Evolutionary conservation across 257 asterid species (phyloP), one percentile per base, ranked within the genome.

Genomic region (Voacanga thouarsii): DNA sequence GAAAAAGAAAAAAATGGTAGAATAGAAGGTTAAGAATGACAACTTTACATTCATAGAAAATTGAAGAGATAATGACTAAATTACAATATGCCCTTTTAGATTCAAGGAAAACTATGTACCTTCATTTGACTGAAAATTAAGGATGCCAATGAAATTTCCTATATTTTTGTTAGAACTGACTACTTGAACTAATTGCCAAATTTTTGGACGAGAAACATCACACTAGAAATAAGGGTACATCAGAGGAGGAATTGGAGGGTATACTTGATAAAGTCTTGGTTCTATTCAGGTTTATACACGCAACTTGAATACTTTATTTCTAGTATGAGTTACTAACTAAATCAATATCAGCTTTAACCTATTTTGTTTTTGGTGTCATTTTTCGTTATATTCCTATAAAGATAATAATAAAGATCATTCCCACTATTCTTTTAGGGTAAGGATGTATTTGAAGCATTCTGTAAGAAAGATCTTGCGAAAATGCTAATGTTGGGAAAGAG

Each of bases 231-330:
- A 93, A 96, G 89, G 99, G 99, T 80, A 90, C 97, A 60, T 96
- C 99, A 65, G 98, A 96, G 90, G 99, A 96, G 90, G 99, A 93
- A 83, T 84, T 96, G 89, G 99, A 96, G 92, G 94, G 96, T 37
- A 96, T 96, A 76, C 94, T 96, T 30, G 98, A 96, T 78, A 96
- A 89, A 92, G 99, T 93, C 80, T 84, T 96, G 92, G 95, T 96
- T 75, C 85, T 96, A 78, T 96, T 96, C 91, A 90, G 98, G 86
- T 96, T 86, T 87, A 96, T 93, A 83, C 98, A 93, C 97, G 99
- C 92, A 86, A 69, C 19, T 59, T 75, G 65, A 71, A 51, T 19
- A 71, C 45, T 21, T 75, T 41, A 28, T 50, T 11, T 21, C 14
- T 33, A 39, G n/a, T 43, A 53, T 28, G 51, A 39, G 28, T 70